These are phyloP conservation scores for Boletus pseudo-olivaceus DNA, from an alignment of 768 basidiomycete species.

Conservation along the genomic window DNA sequence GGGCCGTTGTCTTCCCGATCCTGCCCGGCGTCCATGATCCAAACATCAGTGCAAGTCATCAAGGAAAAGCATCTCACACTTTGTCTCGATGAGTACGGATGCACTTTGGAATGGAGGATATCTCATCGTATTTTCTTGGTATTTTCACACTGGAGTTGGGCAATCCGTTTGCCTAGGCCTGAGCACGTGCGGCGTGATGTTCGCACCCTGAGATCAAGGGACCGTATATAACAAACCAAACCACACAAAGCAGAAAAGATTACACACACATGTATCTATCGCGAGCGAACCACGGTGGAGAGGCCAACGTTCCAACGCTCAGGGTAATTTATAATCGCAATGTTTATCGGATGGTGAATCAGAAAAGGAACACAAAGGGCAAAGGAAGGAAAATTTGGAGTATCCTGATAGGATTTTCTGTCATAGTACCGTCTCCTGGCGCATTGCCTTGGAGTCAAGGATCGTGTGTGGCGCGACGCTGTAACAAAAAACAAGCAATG, in stretches of 20 bases:
- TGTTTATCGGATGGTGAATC: constrained; percentile 11
- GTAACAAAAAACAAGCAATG: background rate
- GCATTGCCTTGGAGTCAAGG: background rate
- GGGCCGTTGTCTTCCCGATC: background rate
- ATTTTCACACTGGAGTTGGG: too few relatives aligned
- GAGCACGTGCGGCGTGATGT: background rate
- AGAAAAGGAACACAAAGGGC: background rate
- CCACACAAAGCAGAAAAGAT: too few relatives aligned
- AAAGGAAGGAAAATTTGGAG: background rate
- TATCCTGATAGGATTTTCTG: constrained; percentile 5
- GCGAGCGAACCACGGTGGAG: background rate
- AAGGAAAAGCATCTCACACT: too few relatives aligned
- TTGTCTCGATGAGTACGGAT: background rate
- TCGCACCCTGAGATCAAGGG: background rate
- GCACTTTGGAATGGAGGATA: background rate
- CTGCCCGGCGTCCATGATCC: too few relatives aligned
- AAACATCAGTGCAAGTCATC: too few relatives aligned
- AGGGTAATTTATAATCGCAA: too few relatives aligned
- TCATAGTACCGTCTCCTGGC: background rate
- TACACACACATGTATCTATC: background rate
- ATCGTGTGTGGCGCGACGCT: background rate
- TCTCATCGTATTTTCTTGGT: background rate
- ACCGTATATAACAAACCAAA: background rate
- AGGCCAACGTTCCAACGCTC: background rate
- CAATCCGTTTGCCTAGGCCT: background rate